phyloP scores from a whole-genome alignment of 345 rosid species.

The Eucalyptus marginata region DNA sequence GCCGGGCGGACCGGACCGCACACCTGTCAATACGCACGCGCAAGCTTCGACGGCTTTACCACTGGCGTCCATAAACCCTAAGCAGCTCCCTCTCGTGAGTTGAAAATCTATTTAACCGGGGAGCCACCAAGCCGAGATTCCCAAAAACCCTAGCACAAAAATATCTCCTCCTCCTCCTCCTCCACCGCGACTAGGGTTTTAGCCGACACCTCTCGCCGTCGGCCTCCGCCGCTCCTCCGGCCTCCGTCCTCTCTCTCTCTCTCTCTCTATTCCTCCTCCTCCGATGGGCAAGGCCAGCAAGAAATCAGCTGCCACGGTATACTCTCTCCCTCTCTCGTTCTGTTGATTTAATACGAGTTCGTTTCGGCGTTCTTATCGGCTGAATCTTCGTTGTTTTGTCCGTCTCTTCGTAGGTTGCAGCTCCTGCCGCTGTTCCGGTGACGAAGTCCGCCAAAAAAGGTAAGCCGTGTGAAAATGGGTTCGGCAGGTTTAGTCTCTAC shows the following conservation, averaged over 20 bases:
- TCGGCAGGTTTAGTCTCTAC: neutral
- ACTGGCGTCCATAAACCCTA: neutral
- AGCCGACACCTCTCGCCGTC: neutral
- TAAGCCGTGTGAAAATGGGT: neutral
- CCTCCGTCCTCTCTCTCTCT: neutral
- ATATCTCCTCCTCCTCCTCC: neutral
- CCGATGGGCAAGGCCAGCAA: constrained; percentile 50
- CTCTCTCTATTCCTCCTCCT: too few relatives aligned
- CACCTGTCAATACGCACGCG: neutral
- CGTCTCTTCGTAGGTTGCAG: constrained; percentile 2
- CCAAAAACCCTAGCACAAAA: neutral
- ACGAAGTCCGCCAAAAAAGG: constrained; percentile 47
- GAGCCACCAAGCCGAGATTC: neutral
- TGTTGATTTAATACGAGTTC: neutral
- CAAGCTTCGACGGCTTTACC: neutral
- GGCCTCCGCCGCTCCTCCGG: neutral
- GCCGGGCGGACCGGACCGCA: neutral
- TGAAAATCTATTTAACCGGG: neutral
- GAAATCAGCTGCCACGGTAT: constrained; percentile 37
- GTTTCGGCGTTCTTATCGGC: neutral
- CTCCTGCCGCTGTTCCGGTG: constrained; percentile 13
- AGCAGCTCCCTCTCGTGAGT: neutral
- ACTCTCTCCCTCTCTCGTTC: neutral
- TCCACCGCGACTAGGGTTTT: neutral
- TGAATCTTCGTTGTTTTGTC: neutral